Evolutionary conservation across 192 early-diverging fungal species (phyloP), one percentile per base, ranked within the genome.

Genomic region (Umbelopsis ramanniana): DNA sequence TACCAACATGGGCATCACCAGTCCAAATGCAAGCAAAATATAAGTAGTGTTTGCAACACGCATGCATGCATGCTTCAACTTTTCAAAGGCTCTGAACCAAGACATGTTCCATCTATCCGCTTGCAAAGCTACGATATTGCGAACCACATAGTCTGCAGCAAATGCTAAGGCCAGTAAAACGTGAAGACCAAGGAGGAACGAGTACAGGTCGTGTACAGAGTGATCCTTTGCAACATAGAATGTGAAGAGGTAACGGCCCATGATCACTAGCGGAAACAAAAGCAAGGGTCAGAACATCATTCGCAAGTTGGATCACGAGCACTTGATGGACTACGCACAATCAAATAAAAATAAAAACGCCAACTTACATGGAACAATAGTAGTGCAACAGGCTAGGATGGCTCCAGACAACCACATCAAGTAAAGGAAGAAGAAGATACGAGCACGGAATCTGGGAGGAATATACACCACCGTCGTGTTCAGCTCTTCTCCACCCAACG

Each of bases 381-480:
- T 75, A 8, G 89, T 73, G 22, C 89, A 77, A 26, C 83, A 72
- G 9, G 85, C 50, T 21, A 93, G 76, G 15, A 85, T 46, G 3
- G 83, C 68, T 7, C 83, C 83, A 33, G 86, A 85, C 2, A 83
- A 73, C 85, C 86, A 88, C 73, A 88, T 83, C n/a, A 86, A 66
- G 45, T 84, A 69, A 24, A 85, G 76, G 53, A 88, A 86, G 8
- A 78, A 46, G 45, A 87, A 82, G 37, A 79, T 52, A 66, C 74
- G 71, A 52, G 48, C n/a, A 74, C 86, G 82, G 48, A 94, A 92
- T 29, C 83, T 73, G 6, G 89, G 86, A 45, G 97, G 97, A 22
- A 91, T 85, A 81, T 96, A 96, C 3, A 99, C 90, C 29, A 94
- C 81, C 0, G 84, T 90, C 70, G 95, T 95, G 50, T 91, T 78